Base-by-base conservation (phyloP, 1,284 basidiomycete genomes). In the Earliella scabrosa region DNA sequence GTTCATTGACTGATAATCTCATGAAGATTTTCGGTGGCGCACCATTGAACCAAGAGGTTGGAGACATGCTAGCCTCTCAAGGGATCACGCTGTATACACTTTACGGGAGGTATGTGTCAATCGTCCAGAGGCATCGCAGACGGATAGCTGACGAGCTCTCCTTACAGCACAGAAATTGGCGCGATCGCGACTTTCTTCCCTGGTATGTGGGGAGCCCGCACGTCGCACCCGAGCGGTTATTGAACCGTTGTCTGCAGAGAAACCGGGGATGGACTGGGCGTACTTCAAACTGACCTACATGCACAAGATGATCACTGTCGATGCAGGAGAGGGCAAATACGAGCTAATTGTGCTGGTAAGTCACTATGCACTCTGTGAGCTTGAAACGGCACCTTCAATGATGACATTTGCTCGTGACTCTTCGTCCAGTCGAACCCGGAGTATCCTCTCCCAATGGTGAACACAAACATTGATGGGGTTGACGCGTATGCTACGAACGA, bases 401-500 rank as follows among this genome's bases (percentile, higher is more conserved):
- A n/a, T n/a, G n/a, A n/a, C n/a, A n/a, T n/a, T n/a, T n/a, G n/a
- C n/a, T n/a, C n/a, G n/a, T n/a, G n/a, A n/a, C n/a, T n/a, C 11
- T 20, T 2, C n/a, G 10, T 21, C 6, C 8, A 63, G 58, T 58
- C 58, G 0, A 18, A 50, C 38, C 47, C 55, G 13, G 27, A 54
- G 9, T 35, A 61, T 36, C 60, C 63, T 9, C 64, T 66, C 2
- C 56, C 59, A n/a, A 56, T 68, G 4, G 44, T 67, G 18, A 75
- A 75, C 54, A 67, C 63, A 6, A 50, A 58, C 8, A 49, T 67
- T 6, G 61, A 71, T 40, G 71, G 69, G 0, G 39, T 45, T 2
- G 55, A 59, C 20, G 74, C 62, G 3, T 75, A 67, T 45, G 64
- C 63, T 1, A 73, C 76, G 0, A 73, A 66, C n/a, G 81, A 83